Evolutionary conservation across 2,329 filamentous ascomycete species (phyloP).

Genomic region (Chalara sp.): DNA sequence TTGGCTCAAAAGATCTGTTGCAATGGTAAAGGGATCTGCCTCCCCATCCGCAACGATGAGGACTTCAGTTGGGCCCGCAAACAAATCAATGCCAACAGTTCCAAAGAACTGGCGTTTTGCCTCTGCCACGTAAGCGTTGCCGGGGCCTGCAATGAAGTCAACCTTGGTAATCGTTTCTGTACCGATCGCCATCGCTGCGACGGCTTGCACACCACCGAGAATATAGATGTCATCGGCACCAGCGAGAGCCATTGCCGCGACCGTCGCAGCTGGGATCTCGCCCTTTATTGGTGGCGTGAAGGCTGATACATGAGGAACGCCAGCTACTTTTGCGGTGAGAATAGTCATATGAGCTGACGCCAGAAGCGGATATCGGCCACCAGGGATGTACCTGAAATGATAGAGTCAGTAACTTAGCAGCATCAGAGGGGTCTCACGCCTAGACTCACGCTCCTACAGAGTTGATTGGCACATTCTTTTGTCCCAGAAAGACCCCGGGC

Average conservation of each 20-base stretch:
- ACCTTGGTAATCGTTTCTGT: constrained; percentile 41
- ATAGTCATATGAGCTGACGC: constrained; percentile 50
- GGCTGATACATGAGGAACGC: constrained; percentile 41
- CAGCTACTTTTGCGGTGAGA: constrained; percentile 46
- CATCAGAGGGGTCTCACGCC: background rate
- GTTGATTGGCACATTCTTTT: constrained; percentile 42
- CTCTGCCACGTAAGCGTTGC: constrained; percentile 48
- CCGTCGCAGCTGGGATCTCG: constrained; percentile 39
- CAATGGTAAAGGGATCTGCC: constrained; percentile 38
- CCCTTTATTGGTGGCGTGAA: constrained; percentile 46
- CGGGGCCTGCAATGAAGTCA: constrained; percentile 45
- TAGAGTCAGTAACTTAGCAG: background rate
- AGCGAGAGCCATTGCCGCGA: constrained; percentile 43
- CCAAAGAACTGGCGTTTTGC: constrained; percentile 47
- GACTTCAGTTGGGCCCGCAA: constrained; percentile 47
- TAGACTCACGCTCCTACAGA: constrained; percentile 34
- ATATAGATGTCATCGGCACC: constrained; percentile 45
- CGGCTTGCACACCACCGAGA: constrained; percentile 44
- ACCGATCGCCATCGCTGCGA: constrained; percentile 44
- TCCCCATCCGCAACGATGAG: constrained; percentile 41
- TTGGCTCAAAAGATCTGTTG: constrained; percentile 40
- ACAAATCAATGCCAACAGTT: constrained; percentile 46
- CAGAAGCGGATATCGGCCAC: constrained; percentile 45
- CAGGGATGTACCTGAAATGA: constrained; percentile 37
- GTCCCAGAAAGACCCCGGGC: constrained; percentile 43